Evolutionary conservation across 164 flowering plant species (phyloP).

Genomic region (Cinnamomum chago): DNA sequence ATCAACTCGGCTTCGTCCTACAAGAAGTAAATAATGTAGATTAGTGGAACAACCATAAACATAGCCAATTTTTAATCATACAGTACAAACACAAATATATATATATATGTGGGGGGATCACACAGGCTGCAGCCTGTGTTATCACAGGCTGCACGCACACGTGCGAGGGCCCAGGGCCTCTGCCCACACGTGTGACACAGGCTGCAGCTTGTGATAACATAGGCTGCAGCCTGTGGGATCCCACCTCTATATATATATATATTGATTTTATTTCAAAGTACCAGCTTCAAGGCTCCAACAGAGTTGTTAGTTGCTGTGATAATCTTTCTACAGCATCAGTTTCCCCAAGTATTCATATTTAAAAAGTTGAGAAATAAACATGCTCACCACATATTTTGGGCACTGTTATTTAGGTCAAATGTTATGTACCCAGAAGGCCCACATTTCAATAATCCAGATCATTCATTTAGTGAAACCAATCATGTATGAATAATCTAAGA

Average conservation of each 20-base stretch:
- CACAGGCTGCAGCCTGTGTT: no score
- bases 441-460: neutral
- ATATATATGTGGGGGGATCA: no score
- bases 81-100: neutral
- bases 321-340: neutral
- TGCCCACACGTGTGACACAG: no score
- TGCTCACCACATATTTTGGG: neutral
- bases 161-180: no score
- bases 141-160: no score
- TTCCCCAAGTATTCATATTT: no score
- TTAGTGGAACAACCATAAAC: slow-evolving; percentile 5
- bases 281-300: neutral
- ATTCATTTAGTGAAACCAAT: neutral
- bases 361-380: neutral
- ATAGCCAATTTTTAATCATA: neutral
- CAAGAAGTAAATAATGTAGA: slow-evolving; percentile 13
- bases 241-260: no score
- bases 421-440: neutral
- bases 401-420: neutral
- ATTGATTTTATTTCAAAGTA: neutral
- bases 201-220: no score
- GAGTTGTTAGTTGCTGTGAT: neutral
- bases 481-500: neutral
- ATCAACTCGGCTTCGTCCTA: slow-evolving; percentile 84
- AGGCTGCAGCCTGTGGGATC: no score